Evolutionary conservation across 352 stramenopile species (phyloP), one percentile per base, ranked within the genome.

Genomic region (Phytophthora fragariaefolia): DNA sequence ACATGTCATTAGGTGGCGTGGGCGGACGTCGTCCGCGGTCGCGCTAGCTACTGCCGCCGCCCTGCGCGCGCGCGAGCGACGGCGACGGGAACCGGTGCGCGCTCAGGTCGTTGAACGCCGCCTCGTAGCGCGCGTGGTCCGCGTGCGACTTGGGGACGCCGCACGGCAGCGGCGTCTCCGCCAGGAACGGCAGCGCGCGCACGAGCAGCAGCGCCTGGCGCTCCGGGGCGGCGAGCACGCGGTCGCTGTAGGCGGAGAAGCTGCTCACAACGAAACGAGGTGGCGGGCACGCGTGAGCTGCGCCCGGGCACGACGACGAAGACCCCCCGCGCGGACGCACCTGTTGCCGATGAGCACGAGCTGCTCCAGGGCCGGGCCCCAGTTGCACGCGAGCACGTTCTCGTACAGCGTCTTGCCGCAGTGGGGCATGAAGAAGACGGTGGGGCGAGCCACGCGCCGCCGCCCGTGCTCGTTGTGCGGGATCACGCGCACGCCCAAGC

Each of bases 341-440:
- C 88, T 97, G 74, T 98, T 98, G 66, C 92, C 92, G 20, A 98
- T 80, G 54, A 98, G 80, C 36, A 91, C 28, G 30, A 95, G 34
- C 27, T 87, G 66, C 7, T 59, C 38, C 5, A 85, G 64, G 5
- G 50, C 54, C 9, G 43, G 60, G 8, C 69, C 69, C 85, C 87
- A 96, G 62, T 97, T 97, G 56, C 82, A 82, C 46, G 82, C 80
- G 12, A 98, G 65, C 17, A 97, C 80, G 66, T 98, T 97, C 70
- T 95, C 72, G 72, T 98, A 98, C 17, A 98, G 77, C 49, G 66
- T 70, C 45, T 87, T 83, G 20, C 85, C 84, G 56, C 92, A 98
- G 63, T 98, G 92, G 12, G 92, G 92, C 91, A 98, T 97, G 76
- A 95, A 97, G 56, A 97, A 97, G 12, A 97, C 77, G 4, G 90